phyloP scores from a whole-genome alignment of 164 flowering plant genomes.

The Magnolia sinica region DNA sequence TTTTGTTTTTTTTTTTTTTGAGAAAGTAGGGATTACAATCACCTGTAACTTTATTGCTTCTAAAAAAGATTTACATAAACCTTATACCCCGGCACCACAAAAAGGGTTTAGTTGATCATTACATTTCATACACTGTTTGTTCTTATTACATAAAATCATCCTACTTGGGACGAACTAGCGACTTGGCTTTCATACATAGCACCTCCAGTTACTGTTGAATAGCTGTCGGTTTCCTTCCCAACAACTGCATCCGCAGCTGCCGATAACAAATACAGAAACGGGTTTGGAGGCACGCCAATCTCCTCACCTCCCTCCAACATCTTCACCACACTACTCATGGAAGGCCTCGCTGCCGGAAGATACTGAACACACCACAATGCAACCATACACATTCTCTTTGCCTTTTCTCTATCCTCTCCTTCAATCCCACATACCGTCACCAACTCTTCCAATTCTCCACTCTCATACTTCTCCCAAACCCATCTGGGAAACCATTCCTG shows the following conservation, averaged over 20 bases:
- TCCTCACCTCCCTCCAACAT: constrained; percentile 1
- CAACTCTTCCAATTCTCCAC: constrained; percentile 8
- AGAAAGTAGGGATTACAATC: too few species aligned
- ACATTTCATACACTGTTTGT: too few species aligned
- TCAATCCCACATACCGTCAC: not conserved
- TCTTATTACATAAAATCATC: too few species aligned
- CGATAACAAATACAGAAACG: not conserved
- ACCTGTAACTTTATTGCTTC: too few species aligned
- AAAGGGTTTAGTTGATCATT: too few species aligned
- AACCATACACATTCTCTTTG: constrained; percentile 2
- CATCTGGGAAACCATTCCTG: constrained; percentile 15
- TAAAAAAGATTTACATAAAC: too few species aligned
- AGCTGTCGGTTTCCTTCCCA: constrained; percentile 19
- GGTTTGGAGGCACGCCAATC: not conserved
- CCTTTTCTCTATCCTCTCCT: not conserved
- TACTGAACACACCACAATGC: constrained; percentile 11
- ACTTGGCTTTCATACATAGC: not conserved
- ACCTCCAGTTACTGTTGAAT: not conserved
- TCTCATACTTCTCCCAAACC: constrained; percentile 19
- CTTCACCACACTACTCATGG: constrained; percentile 6
- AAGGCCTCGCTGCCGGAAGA: constrained; percentile 3
- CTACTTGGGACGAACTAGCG: too few species aligned
- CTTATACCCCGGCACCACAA: too few species aligned
- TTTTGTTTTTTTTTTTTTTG: too few species aligned
- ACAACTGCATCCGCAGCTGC: not conserved